Percentiles rank a stretch among this genome's conserved stretches.
Evolutionary conservation across 2,329 filamentous ascomycete species (phyloP).

Genomic region (Nothophaeocryptopus gaeumannii): DNA sequence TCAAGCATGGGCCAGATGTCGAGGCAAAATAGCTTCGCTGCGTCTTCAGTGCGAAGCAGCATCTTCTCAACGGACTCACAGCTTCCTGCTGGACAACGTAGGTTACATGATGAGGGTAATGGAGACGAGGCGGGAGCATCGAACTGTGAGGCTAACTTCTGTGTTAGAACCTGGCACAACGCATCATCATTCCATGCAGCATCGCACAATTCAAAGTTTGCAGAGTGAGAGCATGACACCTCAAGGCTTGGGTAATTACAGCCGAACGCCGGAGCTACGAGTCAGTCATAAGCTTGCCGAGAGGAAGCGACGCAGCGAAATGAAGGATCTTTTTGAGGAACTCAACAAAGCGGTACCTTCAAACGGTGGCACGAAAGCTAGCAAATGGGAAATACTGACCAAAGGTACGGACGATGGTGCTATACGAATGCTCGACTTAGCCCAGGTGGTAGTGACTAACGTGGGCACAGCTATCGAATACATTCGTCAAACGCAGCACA

Average conservation of each 20-base stretch:
- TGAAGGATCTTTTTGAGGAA: constrained; percentile 84
- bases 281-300: constrained; percentile 84
- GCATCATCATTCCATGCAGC: constrained; percentile 75
- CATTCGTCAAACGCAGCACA: constrained; percentile 41
- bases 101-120: constrained; percentile 61
- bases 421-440: constrained; percentile 2
- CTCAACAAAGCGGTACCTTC: constrained; percentile 75
- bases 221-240: constrained; percentile 54
- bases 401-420: constrained; percentile 59
- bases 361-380: constrained; percentile 78
- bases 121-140: constrained; percentile 4
- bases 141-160: constrained; percentile 7
- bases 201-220: constrained; percentile 67
- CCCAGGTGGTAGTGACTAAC: neutral
- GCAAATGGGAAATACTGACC: constrained; percentile 84
- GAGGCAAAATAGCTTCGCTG: constrained; percentile 70
- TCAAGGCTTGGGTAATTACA: constrained; percentile 69
- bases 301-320: constrained; percentile 77
- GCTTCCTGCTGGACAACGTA: constrained; percentile 67
- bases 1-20: constrained; percentile 56
- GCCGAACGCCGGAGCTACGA: constrained; percentile 74
- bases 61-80: constrained; percentile 73
- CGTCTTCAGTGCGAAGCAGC: constrained; percentile 75
- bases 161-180: constrained; percentile 43
- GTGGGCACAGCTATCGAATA: constrained; percentile 47